Conservation (phyloP, 179 eudicot species). For the Nepenthes alata region DNA sequence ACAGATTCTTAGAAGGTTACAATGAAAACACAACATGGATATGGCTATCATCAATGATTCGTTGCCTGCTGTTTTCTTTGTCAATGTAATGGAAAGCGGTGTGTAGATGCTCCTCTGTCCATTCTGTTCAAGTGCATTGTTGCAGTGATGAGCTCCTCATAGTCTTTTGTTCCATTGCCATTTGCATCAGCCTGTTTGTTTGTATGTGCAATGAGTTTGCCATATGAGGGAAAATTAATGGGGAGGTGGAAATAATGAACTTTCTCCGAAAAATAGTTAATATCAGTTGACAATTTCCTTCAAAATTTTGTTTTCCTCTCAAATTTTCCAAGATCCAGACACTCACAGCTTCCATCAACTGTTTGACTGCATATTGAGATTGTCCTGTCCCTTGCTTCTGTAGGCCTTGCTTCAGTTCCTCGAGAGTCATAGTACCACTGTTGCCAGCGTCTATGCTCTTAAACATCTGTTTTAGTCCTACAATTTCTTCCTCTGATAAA, state of each 20-base stretch:
- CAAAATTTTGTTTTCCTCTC: too few relatives aligned
- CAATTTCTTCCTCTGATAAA: slow-evolving; percentile 72
- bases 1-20: background rate
- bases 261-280: background rate
- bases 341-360: slow-evolving; percentile 77
- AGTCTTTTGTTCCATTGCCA: slow-evolving; percentile 72
- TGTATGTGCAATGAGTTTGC: background rate
- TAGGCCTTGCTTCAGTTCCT: slow-evolving; percentile 61
- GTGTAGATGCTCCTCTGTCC: slow-evolving; percentile 76
- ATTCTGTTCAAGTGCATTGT: slow-evolving; percentile 75
- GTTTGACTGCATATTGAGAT: slow-evolving; percentile 55
- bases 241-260: background rate
- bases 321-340: background rate
- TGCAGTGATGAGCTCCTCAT: slow-evolving; percentile 70
- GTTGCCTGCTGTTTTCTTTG: slow-evolving; percentile 68
- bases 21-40: background rate
- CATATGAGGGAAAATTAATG: background rate
- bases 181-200: slow-evolving; percentile 58
- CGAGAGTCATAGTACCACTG: slow-evolving; percentile 64
- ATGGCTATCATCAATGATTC: background rate
- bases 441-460: slow-evolving; percentile 69
- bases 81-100: slow-evolving; percentile 78
- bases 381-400: slow-evolving; percentile 59
- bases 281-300: background rate
- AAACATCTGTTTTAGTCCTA: slow-evolving; percentile 72